Evolutionary conservation across 257 asterid species (phyloP).

Genomic region (Solanum lycopersicoides): DNA sequence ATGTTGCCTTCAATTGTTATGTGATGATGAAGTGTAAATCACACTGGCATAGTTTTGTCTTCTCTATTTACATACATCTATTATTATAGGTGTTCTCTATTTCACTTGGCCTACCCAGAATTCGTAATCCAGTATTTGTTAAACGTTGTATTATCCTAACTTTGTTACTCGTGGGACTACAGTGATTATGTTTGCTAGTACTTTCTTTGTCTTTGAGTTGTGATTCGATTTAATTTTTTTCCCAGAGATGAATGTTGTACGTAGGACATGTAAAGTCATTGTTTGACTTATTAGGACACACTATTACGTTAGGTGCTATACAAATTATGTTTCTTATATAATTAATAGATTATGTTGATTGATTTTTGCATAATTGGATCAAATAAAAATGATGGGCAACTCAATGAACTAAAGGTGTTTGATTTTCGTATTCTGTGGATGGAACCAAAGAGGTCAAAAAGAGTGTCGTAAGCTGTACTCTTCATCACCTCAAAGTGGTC

Average conservation of each 20-base stretch:
- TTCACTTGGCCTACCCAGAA: neutral
- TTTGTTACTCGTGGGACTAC: neutral
- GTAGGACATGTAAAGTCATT: neutral
- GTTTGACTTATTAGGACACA: neutral
- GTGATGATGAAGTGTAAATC: neutral
- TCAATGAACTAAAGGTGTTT: neutral
- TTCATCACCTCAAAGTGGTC: neutral
- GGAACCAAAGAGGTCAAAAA: neutral
- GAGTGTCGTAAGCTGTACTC: neutral
- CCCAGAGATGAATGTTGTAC: neutral
- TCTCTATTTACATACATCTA: neutral
- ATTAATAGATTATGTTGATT: too few relatives aligned
- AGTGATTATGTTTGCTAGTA: neutral
- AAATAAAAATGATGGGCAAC: neutral
- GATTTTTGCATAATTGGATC: neutral
- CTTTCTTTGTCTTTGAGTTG: neutral
- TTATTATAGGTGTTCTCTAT: neutral
- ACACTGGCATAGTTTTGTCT: neutral
- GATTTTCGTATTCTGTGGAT: neutral
- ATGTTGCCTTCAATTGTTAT: neutral
- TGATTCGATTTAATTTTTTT: neutral
- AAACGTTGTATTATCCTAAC: neutral
- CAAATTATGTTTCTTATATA: neutral
- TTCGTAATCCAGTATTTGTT: neutral
- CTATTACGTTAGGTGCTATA: neutral